phyloP scores from a whole-genome alignment of 2,329 filamentous ascomycete genomes.

The Sporothrix humicola region DNA sequence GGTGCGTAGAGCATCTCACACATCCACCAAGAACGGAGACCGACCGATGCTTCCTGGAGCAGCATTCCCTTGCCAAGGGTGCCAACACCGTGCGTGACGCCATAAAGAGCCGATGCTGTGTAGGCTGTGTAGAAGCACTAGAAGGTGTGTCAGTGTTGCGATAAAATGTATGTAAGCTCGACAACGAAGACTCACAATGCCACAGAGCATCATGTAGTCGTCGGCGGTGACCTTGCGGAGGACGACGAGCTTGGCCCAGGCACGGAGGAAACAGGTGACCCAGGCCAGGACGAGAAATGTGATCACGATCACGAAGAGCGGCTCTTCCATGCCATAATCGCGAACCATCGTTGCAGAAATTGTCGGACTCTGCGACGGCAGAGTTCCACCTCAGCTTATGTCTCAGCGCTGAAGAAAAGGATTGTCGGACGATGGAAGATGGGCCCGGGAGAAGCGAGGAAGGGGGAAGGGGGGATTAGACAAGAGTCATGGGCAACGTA shows the following conservation, averaged over 20 bases:
- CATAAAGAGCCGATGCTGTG: conserved; percentile 44
- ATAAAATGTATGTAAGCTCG: conserved; percentile 7
- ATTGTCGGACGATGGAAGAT: not conserved
- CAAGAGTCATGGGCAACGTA: not conserved
- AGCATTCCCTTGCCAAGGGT: conserved; percentile 39
- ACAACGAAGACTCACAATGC: conserved; percentile 47
- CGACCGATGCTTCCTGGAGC: conserved; percentile 40
- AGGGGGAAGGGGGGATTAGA: not conserved
- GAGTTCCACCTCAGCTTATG: conserved; percentile 14
- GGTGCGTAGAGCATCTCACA: conserved; percentile 51
- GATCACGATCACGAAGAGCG: conserved; percentile 34
- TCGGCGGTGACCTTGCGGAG: conserved; percentile 52
- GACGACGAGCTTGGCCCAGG: conserved; percentile 53
- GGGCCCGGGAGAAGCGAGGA: not conserved
- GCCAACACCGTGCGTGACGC: conserved; percentile 45
- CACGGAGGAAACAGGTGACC: conserved; percentile 49
- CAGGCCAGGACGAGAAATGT: conserved; percentile 39
- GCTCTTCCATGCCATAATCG: conserved; percentile 32
- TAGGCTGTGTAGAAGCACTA: conserved; percentile 48
- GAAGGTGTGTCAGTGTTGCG: not conserved
- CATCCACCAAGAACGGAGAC: conserved; percentile 48
- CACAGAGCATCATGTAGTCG: conserved; percentile 55
- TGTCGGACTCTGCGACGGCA: conserved; percentile 4
- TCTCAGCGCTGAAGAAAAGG: conserved; percentile 8
- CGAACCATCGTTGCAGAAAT: conserved; percentile 25